Conservation (phyloP, 805 yeast species). For the Candida hispaniensis region DNA sequence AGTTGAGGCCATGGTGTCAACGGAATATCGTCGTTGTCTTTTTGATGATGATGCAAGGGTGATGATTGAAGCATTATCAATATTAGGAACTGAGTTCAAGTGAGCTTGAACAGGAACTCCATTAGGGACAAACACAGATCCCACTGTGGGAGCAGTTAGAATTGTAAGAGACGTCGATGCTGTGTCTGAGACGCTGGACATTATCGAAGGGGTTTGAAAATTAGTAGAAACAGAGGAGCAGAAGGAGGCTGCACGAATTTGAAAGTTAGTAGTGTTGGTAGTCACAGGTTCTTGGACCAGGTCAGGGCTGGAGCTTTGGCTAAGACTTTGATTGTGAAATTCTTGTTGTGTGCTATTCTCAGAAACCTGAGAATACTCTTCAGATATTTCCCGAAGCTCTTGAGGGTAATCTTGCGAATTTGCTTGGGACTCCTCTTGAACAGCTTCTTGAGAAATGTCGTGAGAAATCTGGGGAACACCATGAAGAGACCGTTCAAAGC, state of each 20-base stretch:
- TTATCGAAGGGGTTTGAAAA: constrained; percentile 3
- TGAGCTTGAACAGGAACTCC: constrained; percentile 3
- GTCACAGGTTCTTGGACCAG: no score
- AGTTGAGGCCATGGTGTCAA: constrained; percentile 32
- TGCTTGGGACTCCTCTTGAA: no score
- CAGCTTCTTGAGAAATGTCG: no score
- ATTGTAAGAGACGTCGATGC: constrained; percentile 19
- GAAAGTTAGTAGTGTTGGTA: no score
- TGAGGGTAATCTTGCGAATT: no score
- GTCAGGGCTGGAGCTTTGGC: no score
- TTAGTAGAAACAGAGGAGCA: constrained; percentile 7
- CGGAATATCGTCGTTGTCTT: constrained; percentile 26
- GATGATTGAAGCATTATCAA: constrained; percentile 30
- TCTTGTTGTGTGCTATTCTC: no score
- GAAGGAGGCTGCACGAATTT: constrained; percentile 5
- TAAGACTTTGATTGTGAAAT: no score
- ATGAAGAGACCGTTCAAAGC: no score
- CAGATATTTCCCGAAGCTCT: no score
- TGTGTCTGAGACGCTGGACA: constrained; percentile 14
- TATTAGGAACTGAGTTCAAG: constrained; percentile 13
- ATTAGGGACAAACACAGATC: constrained; percentile 2
- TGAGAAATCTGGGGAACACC: no score
- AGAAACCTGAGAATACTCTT: no score
- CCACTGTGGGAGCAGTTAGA: constrained; percentile 18
- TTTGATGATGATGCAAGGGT: constrained; percentile 32